These are phyloP conservation scores for Lachancea sp. DNA, from an alignment of 805 yeast genomes.

Conservation along the genomic window DNA sequence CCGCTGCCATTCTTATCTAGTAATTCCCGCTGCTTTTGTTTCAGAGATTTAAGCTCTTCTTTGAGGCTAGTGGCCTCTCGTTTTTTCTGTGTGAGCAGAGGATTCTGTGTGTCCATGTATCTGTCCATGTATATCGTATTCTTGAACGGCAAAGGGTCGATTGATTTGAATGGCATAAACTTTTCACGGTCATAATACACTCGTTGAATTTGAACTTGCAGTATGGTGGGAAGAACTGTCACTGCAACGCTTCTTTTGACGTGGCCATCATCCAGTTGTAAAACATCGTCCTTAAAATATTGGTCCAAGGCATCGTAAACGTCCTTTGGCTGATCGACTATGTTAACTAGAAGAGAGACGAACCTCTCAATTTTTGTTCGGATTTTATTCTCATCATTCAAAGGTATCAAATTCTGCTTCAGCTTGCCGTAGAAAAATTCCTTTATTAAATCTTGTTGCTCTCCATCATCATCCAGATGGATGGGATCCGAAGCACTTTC, in stretches of 20 bases:
- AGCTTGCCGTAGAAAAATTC: slow-evolving; percentile 79
- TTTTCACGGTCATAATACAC: slow-evolving; percentile 79
- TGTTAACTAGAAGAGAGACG: slow-evolving; percentile 73
- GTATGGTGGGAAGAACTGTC: slow-evolving; percentile 64
- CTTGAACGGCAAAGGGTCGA: slow-evolving; percentile 74
- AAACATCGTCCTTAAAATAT: slow-evolving; percentile 62
- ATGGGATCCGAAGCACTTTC: slow-evolving; percentile 80
- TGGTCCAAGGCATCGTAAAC: slow-evolving; percentile 87
- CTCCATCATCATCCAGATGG: slow-evolving; percentile 60
- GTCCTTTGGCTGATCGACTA: slow-evolving; percentile 81
- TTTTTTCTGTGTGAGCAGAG: slow-evolving; percentile 45
- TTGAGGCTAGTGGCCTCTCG: slow-evolving; percentile 57
- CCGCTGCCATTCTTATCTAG: slow-evolving; percentile 45
- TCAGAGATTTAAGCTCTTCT: slow-evolving; percentile 41
- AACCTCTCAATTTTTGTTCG: slow-evolving; percentile 66
- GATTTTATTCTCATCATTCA: slow-evolving; percentile 30
- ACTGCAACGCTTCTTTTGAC: slow-evolving; percentile 71
- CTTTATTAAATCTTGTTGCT: slow-evolving; percentile 78
- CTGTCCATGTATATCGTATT: slow-evolving; percentile 80
- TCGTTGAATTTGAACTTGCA: slow-evolving; percentile 91
- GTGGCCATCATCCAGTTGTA: slow-evolving; percentile 62
- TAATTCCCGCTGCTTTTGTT: slow-evolving; percentile 39
- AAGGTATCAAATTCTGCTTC: slow-evolving; percentile 63
- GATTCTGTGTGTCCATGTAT: slow-evolving; percentile 65
- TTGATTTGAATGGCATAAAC: slow-evolving; percentile 72